Base-by-base conservation (phyloP, 1,284 basidiomycete species). In the Pseudozyma hubeiensis region DNA sequence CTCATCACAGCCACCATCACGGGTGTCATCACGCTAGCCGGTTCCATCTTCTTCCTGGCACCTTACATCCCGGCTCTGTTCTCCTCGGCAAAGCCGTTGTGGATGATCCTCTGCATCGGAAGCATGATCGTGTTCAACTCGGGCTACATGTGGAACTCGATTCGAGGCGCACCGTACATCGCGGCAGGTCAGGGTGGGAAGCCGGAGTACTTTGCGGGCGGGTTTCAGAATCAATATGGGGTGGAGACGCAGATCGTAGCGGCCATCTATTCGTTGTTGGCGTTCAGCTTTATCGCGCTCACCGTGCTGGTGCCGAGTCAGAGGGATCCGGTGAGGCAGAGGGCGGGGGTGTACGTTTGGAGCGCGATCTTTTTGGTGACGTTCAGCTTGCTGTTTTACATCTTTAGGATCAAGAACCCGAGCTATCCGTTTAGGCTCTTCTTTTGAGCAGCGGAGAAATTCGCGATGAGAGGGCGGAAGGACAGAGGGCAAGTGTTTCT, bases 101-200 rank as follows among this genome's bases (percentile, higher is more conserved):
- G 63, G 75, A 69, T 76, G 71, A 29, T 80, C 14, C 49, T 78
- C 24, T 64, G 57, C 37, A 50, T 84, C 19, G 68, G 56, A 2
- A 64, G 63, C 19, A 78, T 84, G 46, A 67, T 80, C 50, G 39
- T 88, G 13, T 81, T 80, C 64, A 81, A 69, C 44, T 76, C 77
- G 1, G 82, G 82, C 4, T 92, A 91, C 87, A 99, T 99, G 97
- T 99, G 97, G 87, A 93, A 93, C 77, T 91, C 91, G 71, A 99
- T 99, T 80, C 90, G 96, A 70, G 88, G 88, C 50, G 89, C 89
- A 60, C 94, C 94, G 2, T 93, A 90, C 80, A 87, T 88, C 53
- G 90, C 89, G 39, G 73, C 77, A 11, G 81, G 79, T 4, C 77
- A 73, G 0, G 76, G 84, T 33, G 87, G 90, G 85, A 81, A 90